A percentile compares a stretch with the other conserved stretches of the same genome.
Conservation (phyloP, 2,329 filamentous ascomycete species). For the Phaeosphaeria sp. region DNA sequence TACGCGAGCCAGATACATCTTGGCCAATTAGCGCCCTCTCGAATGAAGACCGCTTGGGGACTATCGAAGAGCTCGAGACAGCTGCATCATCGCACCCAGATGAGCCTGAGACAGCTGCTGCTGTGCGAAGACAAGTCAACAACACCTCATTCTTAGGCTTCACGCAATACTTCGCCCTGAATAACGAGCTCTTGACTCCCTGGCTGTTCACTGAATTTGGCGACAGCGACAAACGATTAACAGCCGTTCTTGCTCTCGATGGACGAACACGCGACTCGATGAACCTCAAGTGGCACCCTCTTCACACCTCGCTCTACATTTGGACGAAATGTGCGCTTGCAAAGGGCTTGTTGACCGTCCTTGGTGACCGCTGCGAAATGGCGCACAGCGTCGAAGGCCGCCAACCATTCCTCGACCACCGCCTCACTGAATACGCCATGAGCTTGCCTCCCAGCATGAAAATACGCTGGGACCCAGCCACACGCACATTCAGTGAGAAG, state of each 20-base stretch:
- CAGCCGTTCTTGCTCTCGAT: constrained; percentile 27
- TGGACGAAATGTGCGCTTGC: constrained; percentile 30
- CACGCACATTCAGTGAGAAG: constrained; percentile 51
- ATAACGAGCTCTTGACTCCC: constrained; percentile 12
- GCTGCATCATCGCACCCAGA: constrained; percentile 13
- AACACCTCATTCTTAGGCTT: constrained; percentile 21
- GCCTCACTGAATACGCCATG: constrained; percentile 50
- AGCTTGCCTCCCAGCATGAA: constrained; percentile 47
- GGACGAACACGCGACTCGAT: constrained; percentile 34
- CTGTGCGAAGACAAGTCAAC: constrained; percentile 20
- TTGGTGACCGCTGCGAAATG: constrained; percentile 57
- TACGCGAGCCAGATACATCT: constrained; percentile 56
- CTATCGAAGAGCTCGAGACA: constrained; percentile 15
- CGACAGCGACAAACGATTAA: constrained; percentile 15
- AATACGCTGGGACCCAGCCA: constrained; percentile 38
- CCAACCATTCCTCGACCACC: constrained; percentile 52
- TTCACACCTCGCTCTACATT: constrained; percentile 33
- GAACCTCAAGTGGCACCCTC: constrained; percentile 28
- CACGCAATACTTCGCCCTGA: constrained; percentile 15
- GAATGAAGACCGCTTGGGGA: constrained; percentile 17
- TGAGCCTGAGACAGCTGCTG: constrained; percentile 18
- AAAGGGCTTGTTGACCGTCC: constrained; percentile 49
- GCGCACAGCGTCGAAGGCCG: constrained; percentile 51
- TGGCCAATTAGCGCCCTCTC: constrained; percentile 14
- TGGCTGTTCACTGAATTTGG: constrained; percentile 20